Base-by-base conservation (phyloP, 306 rosid genomes). In the Inga leiocalycina region DNA sequence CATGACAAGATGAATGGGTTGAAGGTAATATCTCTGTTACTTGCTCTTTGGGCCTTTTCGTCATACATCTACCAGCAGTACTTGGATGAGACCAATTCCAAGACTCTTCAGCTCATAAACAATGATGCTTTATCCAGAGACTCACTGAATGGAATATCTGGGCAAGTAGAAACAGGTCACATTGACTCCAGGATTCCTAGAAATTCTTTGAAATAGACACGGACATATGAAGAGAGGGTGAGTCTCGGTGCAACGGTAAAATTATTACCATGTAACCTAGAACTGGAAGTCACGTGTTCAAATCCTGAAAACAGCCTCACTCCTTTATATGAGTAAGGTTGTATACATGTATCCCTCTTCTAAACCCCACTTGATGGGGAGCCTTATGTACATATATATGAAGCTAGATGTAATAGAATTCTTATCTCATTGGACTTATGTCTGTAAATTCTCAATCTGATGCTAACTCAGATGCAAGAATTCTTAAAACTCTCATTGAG, bases 51-150 rank as follows among this genome's bases (percentile, higher is more conserved):
- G 94, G 92, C 89, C 17, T 83, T 88, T 64, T 32, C 82, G 70
- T 91, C 94, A 13, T 88, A 87, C 56, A 12, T 70, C 64, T 91
- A 89, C 65, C 89, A 90, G 69, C 86, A 84, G 34, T 87, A 82
- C 69, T 77, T 87, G 6, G 90, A 88, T 15, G 81, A 81, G 22
- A 45, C 2, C 39, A 44, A 59, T 34, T 14, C 71, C 51, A 73
- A 65, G 32, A 22, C 34, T 52, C 8, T 39, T 39, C 77, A 43
- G 59, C 24, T 22, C 32, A 54, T 43, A 70, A 30, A 68, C 4
- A 61, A 34, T 8, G 76, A 43, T 14, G 85, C 32, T 71, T 75
- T 62, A 71, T 41, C 69, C 64, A 10, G 0, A 22, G 24, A 35
- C 66, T 81, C 72, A 51, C 57, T 13, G 3, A 52, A 52, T 3